Base-by-base conservation (phyloP, 495 filamentous ascomycete genomes). In the Rhypophila decipiens region DNA sequence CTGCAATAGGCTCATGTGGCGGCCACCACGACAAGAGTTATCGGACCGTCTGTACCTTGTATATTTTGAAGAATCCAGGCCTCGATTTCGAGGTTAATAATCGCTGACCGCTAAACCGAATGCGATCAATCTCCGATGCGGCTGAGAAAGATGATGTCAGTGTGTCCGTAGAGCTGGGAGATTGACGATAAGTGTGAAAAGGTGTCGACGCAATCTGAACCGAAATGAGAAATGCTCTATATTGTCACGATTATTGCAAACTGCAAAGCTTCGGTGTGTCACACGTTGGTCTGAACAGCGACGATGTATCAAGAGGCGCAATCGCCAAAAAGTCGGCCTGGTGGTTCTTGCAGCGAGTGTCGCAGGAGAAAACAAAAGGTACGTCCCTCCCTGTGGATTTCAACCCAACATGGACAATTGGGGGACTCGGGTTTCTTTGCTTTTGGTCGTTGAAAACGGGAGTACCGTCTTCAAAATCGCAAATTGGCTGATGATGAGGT, bases 291-390 rank as follows among this genome's bases (percentile, higher is more conserved):
- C 7, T 19, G 18, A 39, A 17, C 7, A 5, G 36, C 5, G 18
- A 19, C n/a, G 36, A 42, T 49, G 46, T 39, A 49, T 27, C 46
- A 49, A 39, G 36, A 8, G 35, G 18, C 34, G n/a, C 20, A n/a
- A 27, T 4, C 5, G 18, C 46, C 43, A 11, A 42, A 44, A 36
- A 52, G 24, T 21, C 9, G 47, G 13, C 38, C 39, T 11, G 49
- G 47, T 4, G 49, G 33, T n/a, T 55, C 52, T 20, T 55, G 52
- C 24, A 47, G 38, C 27, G 52, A 55, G 39, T 55, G 52, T 33
- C 38, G 42, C 21, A 19, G 47, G 9, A 36, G 52, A 33, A 55
- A 55, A 24, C 47, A 55, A 44, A 55, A 55, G 47, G 52, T 47
- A 17, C 18, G 23, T 36, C 29, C 23, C 20, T 39, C 17, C 22